Evolutionary conservation across 225 moss, liverwort and hornwort species (phyloP).

Genomic region (Lunularia cruciata): DNA sequence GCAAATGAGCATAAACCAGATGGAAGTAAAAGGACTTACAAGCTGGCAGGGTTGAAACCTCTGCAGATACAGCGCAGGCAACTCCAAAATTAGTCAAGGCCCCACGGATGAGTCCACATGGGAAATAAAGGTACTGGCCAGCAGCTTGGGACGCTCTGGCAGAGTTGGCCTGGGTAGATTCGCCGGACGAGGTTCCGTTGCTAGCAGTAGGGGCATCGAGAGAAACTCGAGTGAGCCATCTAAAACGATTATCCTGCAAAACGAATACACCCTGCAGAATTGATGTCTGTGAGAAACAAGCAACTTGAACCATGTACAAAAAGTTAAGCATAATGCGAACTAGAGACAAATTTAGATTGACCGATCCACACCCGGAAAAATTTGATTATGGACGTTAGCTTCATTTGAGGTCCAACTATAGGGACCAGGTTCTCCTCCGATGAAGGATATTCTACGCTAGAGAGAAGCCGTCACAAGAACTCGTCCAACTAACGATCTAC

Average conservation of each 20-base stretch:
- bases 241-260: constrained; percentile 89
- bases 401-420: too few species aligned
- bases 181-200: constrained; percentile 47
- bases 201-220: constrained; percentile 56
- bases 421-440: too few species aligned
- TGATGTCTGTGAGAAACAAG: not conserved
- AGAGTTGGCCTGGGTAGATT: constrained; percentile 56
- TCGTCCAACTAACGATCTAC: too few species aligned
- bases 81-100: constrained; percentile 84
- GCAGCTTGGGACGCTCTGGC: constrained; percentile 83
- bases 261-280: constrained; percentile 82
- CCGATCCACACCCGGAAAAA: too few species aligned
- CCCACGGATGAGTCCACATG: constrained; percentile 93
- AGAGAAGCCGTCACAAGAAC: too few species aligned
- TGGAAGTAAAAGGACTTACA: constrained; percentile 51
- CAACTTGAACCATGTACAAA: not conserved
- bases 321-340: not conserved
- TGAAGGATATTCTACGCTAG: too few species aligned
- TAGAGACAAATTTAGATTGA: not conserved
- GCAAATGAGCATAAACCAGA: not conserved
- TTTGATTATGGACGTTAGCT: too few species aligned
- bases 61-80: constrained; percentile 87
- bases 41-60: constrained; percentile 88
- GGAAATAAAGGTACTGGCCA: constrained; percentile 88
- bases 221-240: constrained; percentile 92